phyloP scores from a whole-genome alignment of 192 early-diverging fungal genomes.

The Lobosporangium transversale region DNA sequence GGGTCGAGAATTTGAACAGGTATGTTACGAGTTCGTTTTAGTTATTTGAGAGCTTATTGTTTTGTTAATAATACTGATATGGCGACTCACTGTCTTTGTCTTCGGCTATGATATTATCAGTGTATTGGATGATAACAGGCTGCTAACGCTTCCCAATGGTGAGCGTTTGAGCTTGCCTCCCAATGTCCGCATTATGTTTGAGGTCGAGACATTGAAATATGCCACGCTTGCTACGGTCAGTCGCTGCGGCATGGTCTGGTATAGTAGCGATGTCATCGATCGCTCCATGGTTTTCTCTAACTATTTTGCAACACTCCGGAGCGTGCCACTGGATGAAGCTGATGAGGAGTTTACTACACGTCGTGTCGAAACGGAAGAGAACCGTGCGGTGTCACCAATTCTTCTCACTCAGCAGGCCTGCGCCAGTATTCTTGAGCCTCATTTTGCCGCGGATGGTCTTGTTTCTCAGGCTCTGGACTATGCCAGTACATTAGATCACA shows the following conservation, averaged over 20 bases:
- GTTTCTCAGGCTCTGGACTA: conserved; percentile 76
- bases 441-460: conserved; percentile 80
- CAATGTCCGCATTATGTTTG: conserved; percentile 99
- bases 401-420: conserved; percentile 80
- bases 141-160: conserved; percentile 98
- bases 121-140: conserved; percentile 97
- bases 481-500: conserved; percentile 83
- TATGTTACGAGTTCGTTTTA: conserved; percentile 2
- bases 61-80: too few species aligned
- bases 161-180: conserved; percentile 94
- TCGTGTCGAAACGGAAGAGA: conserved; percentile 52
- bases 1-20: conserved; percentile 98
- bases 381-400: conserved; percentile 64
- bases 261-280: conserved; percentile 89
- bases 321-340: conserved; percentile 79
- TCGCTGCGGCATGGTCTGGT: conserved; percentile 99
- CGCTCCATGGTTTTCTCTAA: conserved; percentile 81
- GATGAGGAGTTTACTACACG: conserved; percentile 74
- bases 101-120: too few species aligned
- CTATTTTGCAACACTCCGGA: conserved; percentile 83
- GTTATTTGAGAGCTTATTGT: background rate
- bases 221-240: conserved; percentile 98
- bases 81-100: too few species aligned
- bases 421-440: conserved; percentile 75
- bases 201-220: conserved; percentile 98